A percentile compares a stretch with the other conserved stretches of the same genome.
These are phyloP conservation scores for Cordyceps farinosa DNA, from an alignment of 2,329 filamentous ascomycete genomes.

Conservation along the genomic window DNA sequence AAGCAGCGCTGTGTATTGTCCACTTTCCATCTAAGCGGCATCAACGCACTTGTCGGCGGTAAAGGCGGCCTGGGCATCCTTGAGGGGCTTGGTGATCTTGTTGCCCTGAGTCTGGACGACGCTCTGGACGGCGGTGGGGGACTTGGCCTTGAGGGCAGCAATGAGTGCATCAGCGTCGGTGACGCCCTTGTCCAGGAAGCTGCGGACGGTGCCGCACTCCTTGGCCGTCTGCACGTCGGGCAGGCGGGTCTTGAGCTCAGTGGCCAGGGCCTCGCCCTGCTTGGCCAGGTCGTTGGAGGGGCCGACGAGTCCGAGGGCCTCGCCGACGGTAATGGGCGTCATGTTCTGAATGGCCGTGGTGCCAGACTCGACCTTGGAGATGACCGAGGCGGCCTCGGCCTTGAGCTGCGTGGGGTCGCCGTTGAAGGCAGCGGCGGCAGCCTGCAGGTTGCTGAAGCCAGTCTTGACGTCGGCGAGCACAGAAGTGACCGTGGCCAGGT, in stretches of 20 bases:
- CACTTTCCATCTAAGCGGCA: neutral
- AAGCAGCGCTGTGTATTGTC: neutral
- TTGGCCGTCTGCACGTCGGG: slow-evolving; percentile 11
- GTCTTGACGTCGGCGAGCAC: slow-evolving; percentile 19
- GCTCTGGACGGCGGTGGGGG: slow-evolving; percentile 4
- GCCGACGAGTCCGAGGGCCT: slow-evolving; percentile 16
- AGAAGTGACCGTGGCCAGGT: slow-evolving; percentile 17
- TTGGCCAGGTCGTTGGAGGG: slow-evolving; percentile 17
- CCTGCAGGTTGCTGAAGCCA: slow-evolving; percentile 16
- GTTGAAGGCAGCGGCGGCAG: slow-evolving; percentile 16
- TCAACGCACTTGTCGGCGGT: slow-evolving; percentile 1
- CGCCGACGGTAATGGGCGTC: slow-evolving; percentile 17
- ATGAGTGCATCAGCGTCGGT: neutral
- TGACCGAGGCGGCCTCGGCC: slow-evolving; percentile 7
- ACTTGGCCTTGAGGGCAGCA: slow-evolving; percentile 12
- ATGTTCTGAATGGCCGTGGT: slow-evolving; percentile 13
- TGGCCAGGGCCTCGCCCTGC: slow-evolving; percentile 13
- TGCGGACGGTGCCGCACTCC: slow-evolving; percentile 12
- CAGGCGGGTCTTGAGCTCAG: slow-evolving; percentile 14
- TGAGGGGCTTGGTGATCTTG: slow-evolving; percentile 9
- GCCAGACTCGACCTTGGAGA: slow-evolving; percentile 18
- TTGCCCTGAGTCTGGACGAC: slow-evolving; percentile 11
- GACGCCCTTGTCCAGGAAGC: slow-evolving; percentile 8
- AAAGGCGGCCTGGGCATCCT: slow-evolving; percentile 4
- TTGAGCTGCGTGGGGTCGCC: slow-evolving; percentile 16